Percentiles rank a stretch among this genome's conserved stretches.
Evolutionary conservation across 2,329 filamentous ascomycete species (phyloP).

Genomic region (Cryphonectria japonica): DNA sequence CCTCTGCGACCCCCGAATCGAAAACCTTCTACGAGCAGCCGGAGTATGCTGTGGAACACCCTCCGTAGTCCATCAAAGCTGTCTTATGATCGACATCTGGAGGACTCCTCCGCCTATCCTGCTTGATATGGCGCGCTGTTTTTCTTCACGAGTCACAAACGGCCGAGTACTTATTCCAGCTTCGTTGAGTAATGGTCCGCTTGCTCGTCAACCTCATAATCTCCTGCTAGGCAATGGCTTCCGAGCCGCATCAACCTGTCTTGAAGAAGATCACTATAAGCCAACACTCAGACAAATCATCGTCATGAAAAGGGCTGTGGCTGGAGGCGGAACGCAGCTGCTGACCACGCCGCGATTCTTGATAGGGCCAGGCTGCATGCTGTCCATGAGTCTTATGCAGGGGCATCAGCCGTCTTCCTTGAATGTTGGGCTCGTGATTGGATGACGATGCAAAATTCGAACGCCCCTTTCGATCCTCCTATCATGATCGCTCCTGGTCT

Average conservation of each 20-base stretch:
- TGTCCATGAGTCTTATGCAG: slow-evolving; percentile 2
- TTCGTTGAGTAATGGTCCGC: no score
- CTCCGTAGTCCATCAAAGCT: background rate
- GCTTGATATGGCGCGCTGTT: background rate
- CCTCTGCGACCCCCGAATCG: no score
- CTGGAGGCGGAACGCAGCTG: background rate
- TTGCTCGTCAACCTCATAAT: background rate
- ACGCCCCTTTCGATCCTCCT: background rate
- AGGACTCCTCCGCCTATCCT: background rate
- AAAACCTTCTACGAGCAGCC: no score
- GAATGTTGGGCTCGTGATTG: background rate
- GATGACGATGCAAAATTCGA: background rate
- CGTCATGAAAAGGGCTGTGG: background rate
- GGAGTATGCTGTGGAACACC: no score
- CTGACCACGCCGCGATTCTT: background rate
- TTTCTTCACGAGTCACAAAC: background rate
- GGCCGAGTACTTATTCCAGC: background rate
- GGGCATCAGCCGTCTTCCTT: background rate
- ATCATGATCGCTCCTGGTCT: background rate
- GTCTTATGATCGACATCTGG: no score
- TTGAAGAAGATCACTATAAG: background rate
- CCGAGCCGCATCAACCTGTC: no score
- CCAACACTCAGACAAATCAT: background rate
- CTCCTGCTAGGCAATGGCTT: background rate
- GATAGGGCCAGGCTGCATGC: no score